phyloP scores from a whole-genome alignment of 108 stramenopile genomes.

The Fragilaria radians region DNA sequence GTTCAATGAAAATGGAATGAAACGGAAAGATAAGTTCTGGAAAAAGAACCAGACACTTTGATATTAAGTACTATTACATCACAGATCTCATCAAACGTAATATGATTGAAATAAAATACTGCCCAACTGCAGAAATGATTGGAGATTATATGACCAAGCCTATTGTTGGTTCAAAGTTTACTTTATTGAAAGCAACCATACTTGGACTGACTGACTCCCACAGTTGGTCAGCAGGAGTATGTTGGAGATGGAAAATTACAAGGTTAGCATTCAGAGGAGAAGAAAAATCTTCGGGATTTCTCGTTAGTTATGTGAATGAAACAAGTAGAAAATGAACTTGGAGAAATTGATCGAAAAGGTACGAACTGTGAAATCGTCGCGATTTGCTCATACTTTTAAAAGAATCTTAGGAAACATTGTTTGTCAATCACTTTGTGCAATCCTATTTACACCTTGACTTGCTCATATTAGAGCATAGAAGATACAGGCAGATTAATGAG shows the following conservation, averaged over 20 bases:
- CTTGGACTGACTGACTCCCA: no score
- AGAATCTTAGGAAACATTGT: not conserved
- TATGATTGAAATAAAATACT: not conserved
- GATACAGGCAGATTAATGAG: no score
- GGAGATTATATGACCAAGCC: not conserved
- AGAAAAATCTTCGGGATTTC: not conserved
- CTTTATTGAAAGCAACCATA: no score
- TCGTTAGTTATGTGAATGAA: not conserved
- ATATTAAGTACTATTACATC: conserved; percentile 1
- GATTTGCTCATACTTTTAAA: not conserved
- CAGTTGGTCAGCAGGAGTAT: not conserved
- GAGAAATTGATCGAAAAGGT: not conserved
- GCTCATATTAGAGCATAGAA: no score
- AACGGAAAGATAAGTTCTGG: conserved; percentile 6
- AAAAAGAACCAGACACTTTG: conserved; percentile 13
- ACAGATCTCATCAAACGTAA: not conserved
- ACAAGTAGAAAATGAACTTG: not conserved
- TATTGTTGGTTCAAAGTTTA: no score
- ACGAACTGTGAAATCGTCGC: not conserved
- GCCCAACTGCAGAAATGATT: not conserved
- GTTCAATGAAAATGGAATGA: not conserved
- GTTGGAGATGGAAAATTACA: no score
- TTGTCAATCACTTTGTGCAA: no score
- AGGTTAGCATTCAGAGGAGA: no score
- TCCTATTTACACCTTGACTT: no score